phyloP scores from a whole-genome alignment of 495 filamentous ascomycete genomes.

The Tuber magnatum region DNA sequence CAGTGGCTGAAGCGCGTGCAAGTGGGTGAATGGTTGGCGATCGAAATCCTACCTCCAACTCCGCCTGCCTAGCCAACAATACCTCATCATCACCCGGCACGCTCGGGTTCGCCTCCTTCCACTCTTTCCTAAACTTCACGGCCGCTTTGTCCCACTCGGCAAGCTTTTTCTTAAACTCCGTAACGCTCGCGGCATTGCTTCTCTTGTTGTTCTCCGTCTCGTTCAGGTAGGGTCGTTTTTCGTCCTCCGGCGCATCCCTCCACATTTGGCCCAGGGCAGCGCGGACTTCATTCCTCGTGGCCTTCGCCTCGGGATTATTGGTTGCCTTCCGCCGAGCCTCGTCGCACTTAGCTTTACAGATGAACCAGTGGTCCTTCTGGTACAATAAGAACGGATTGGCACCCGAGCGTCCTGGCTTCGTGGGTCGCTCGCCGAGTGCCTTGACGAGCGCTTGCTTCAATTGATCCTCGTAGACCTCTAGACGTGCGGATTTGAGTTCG shows the following conservation, averaged over 20 bases:
- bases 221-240: conserved; percentile 67
- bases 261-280: conserved; percentile 79
- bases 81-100: conserved; percentile 42
- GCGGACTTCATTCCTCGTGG: conserved; percentile 66
- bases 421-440: conserved; percentile 65
- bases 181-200: conserved; percentile 52
- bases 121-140: conserved; percentile 53
- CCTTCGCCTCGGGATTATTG: conserved; percentile 60
- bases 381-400: conserved; percentile 69
- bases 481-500: conserved; percentile 51
- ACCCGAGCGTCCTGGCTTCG: conserved; percentile 59
- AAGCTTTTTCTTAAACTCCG: conserved; percentile 52
- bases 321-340: conserved; percentile 57
- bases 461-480: conserved; percentile 65
- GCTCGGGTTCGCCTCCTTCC: conserved; percentile 55
- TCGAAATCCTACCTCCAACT: conserved; percentile 33
- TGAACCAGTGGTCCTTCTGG: conserved; percentile 72
- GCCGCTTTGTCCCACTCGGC: conserved; percentile 66
- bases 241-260: conserved; percentile 62
- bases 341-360: conserved; percentile 65
- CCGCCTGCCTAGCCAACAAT: conserved; percentile 29
- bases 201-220: conserved; percentile 61
- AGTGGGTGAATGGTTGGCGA: not conserved
- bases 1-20: conserved; percentile 3
- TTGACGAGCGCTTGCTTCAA: conserved; percentile 61